phyloP scores from a whole-genome alignment of 306 rosid species.

The Echinosophora koreensis region DNA sequence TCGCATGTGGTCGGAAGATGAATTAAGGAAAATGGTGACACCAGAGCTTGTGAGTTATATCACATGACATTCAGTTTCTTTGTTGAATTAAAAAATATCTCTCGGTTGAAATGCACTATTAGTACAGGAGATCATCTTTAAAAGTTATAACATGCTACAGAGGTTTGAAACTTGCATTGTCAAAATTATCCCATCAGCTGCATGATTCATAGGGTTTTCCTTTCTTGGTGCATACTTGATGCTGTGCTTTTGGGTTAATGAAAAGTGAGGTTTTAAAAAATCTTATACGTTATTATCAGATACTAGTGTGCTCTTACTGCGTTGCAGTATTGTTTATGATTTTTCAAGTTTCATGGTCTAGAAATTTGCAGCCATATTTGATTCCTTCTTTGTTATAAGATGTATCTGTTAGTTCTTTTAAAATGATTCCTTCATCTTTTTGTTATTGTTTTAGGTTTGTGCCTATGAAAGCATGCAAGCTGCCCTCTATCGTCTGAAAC shows the following conservation, averaged over 20 bases:
- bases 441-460: conserved; percentile 69
- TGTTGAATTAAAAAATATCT: conserved; percentile 18
- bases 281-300: neutral
- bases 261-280: neutral
- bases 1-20: conserved; percentile 84
- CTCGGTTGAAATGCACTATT: conserved; percentile 35
- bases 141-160: neutral
- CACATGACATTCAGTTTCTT: conserved; percentile 38
- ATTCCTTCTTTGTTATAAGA: neutral
- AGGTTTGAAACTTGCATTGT: conserved; percentile 18
- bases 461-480: conserved; percentile 99
- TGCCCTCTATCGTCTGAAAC: conserved; percentile 90
- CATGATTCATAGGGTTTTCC: conserved; percentile 19
- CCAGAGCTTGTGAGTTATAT: conserved; percentile 88
- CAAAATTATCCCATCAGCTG: neutral
- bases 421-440: conserved; percentile 19
- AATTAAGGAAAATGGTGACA: conserved; percentile 84
- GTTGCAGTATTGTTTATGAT: conserved; percentile 6
- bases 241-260: conserved; percentile 16
- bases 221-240: conserved; percentile 30
- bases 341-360: conserved; percentile 28
- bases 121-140: conserved; percentile 15
- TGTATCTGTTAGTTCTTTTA: conserved; percentile 9
- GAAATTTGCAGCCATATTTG: conserved; percentile 5
- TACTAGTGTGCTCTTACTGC: neutral